Conservation (phyloP, 257 asterid genomes). For the Solanum bulbocastanum region DNA sequence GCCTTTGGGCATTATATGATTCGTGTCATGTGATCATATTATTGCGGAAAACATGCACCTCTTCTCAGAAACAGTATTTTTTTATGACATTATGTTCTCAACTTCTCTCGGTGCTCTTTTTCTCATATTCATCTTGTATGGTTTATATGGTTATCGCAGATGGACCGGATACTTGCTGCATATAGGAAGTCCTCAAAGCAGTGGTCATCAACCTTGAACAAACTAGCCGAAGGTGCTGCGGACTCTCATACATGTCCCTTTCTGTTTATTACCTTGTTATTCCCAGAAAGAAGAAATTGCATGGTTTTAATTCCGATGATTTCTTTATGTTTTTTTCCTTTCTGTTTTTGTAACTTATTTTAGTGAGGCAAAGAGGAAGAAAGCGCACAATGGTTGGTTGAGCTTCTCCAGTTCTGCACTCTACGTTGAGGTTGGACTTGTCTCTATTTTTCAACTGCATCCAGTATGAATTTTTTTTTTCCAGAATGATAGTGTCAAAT, state of each 20-base stretch:
- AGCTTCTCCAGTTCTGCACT: slow-evolving; percentile 4
- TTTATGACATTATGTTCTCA: background rate
- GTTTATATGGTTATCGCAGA: slow-evolving; percentile 21
- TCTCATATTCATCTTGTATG: background rate
- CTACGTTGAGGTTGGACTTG: slow-evolving; percentile 4
- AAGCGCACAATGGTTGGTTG: slow-evolving; percentile 90
- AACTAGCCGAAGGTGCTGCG: slow-evolving; percentile 80
- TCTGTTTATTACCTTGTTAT: background rate
- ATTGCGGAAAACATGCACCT: background rate
- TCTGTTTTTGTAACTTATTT: slow-evolving; percentile 1
- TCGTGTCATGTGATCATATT: background rate
- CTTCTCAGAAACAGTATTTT: background rate
- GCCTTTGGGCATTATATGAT: background rate
- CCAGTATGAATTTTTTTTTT: background rate
- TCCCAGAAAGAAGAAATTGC: background rate
- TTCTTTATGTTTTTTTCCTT: background rate
- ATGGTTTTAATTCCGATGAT: background rate
- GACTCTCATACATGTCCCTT: background rate
- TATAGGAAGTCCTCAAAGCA: slow-evolving; percentile 92
- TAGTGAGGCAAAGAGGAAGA: slow-evolving; percentile 87
- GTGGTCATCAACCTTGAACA: slow-evolving; percentile 86
- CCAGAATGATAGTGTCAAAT: background rate
- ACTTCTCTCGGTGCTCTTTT: background rate
- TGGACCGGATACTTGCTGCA: slow-evolving; percentile 76
- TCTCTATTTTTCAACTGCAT: background rate